Percentiles rank a stretch among this genome's conserved stretches.
phyloP scores from a whole-genome alignment of 768 basidiomycete genomes.

The Phylloporus sp. region DNA sequence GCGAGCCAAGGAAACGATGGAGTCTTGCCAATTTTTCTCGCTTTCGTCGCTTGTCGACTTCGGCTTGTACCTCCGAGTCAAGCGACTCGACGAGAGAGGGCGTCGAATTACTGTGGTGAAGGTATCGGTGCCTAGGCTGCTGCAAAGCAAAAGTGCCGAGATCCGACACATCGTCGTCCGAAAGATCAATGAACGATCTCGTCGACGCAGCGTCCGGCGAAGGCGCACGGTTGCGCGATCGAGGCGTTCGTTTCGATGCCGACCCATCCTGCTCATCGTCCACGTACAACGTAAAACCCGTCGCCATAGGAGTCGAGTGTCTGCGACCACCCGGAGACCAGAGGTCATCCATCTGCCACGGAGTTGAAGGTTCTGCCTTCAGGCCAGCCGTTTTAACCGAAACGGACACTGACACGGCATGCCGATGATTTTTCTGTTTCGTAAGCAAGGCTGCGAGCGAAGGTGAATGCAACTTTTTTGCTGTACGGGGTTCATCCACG shows the following conservation, averaged over 20 bases:
- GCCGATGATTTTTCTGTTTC: conserved; percentile 29
- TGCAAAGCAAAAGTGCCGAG: conserved; percentile 29
- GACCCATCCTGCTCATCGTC: conserved; percentile 7
- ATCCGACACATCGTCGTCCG: conserved; percentile 42
- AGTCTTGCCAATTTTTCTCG: conserved; percentile 75
- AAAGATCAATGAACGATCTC: conserved; percentile 57
- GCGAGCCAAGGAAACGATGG: conserved; percentile 81
- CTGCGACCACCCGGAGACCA: conserved; percentile 36
- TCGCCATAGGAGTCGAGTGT: conserved; percentile 52
- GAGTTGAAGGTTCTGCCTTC: conserved; percentile 23
- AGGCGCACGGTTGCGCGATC: conserved; percentile 9
- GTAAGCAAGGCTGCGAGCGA: conserved; percentile 26
- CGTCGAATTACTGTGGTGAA: conserved; percentile 35
- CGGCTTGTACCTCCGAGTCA: conserved; percentile 49
- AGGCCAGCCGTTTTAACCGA: conserved; percentile 16
- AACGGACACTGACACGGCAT: conserved; percentile 29
- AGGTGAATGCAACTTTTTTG: conserved; percentile 22
- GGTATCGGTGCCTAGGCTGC: conserved; percentile 18
- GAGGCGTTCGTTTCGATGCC: conserved; percentile 1
- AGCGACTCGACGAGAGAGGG: conserved; percentile 47
- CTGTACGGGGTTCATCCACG: conserved; percentile 21
- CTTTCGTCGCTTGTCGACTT: conserved; percentile 62
- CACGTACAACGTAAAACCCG: conserved; percentile 35
- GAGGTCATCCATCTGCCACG: conserved; percentile 35
- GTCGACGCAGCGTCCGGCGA: conserved; percentile 26